Base-by-base conservation (phyloP, 108 stramenopile genomes). In the Chaetoceros tenuissimus region DNA sequence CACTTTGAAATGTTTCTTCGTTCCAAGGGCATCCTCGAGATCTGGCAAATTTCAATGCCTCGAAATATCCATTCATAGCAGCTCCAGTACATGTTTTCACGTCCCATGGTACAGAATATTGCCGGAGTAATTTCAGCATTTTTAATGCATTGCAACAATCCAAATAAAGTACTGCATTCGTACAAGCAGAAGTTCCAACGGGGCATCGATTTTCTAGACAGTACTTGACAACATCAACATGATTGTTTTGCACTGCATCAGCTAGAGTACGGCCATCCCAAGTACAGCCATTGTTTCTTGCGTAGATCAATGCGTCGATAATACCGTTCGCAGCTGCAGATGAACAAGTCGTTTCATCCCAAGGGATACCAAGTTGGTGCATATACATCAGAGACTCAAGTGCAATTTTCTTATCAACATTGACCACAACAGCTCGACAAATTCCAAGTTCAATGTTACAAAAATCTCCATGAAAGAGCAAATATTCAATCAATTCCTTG, bases 21-120 rank as follows among this genome's bases (percentile, higher is more conserved):
- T 22, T 21, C 46, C 46, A 47, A 22, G 19, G 22, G 22, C 46
- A 47, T 47, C 46, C 46, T 19, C 22, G 46, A 19, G 19, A 19
- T 47, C 46, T 19, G 22, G 46, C 46, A 19, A 19, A 47, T 21
- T 2, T 47, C 22, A 47, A 21, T 22, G 22, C 46, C 2, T 47
- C 3, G 22, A 47, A 22, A 22, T 47, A 22, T 47, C 46, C 46
- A 21, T 47, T 19, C 46, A 47, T 47, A 19, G 46, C 46, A 47
- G 46, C 46, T 21, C 46, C 22, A 3, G 46, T 22, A 47, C 46
- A 47, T 47, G 46, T 47, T 47, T 47, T 19, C 19, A 47, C 19
- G 22, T 47, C 22, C 46, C 46, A 47, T 22, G 19, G 19, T 21
- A 3, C 19, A 47, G 19, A 21, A 3, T 47, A 21, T 2, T 47